A percentile compares a stretch with the other conserved stretches of the same genome.
Conservation (phyloP, 2,329 filamentous ascomycete genomes). For the Nigrospora sphaerica region DNA sequence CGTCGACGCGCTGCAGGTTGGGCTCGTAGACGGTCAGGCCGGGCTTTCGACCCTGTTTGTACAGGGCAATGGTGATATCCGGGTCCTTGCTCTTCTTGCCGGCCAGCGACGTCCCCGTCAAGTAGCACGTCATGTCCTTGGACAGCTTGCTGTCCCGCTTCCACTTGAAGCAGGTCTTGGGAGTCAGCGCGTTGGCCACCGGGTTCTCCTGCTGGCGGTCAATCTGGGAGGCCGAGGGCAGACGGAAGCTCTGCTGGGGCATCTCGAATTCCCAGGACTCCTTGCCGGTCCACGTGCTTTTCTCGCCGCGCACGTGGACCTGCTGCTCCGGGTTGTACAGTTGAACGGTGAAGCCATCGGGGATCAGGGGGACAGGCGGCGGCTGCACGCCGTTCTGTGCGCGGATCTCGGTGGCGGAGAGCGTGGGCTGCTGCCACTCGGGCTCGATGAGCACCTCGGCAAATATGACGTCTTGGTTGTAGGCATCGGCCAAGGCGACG, state of each 20-base stretch:
- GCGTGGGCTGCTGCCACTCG: conserved; percentile 75
- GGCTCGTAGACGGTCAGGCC: conserved; percentile 83
- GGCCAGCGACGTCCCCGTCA: conserved; percentile 69
- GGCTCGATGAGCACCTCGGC: conserved; percentile 80
- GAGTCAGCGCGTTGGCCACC: conserved; percentile 45
- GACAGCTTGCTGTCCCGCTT: conserved; percentile 79
- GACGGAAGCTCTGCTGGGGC: conserved; percentile 75
- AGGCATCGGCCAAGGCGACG: conserved; percentile 75
- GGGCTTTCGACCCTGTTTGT: conserved; percentile 60
- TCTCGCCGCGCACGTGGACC: conserved; percentile 61
- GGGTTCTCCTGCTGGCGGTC: conserved; percentile 66
- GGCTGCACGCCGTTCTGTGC: conserved; percentile 59
- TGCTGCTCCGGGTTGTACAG: conserved; percentile 92
- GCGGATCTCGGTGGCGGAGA: conserved; percentile 75
- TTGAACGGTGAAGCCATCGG: conserved; percentile 73
- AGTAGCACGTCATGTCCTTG: conserved; percentile 82
- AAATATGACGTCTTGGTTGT: conserved; percentile 73
- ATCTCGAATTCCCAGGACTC: conserved; percentile 90
- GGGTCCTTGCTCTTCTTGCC: conserved; percentile 82
- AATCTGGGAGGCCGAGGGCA: conserved; percentile 70
- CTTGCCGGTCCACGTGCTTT: conserved; percentile 72
- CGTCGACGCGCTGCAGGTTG: conserved; percentile 81
- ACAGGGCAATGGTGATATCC: conserved; percentile 90
- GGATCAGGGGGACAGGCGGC: conserved; percentile 64
- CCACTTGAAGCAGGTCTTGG: conserved; percentile 82